phyloP scores from a whole-genome alignment of 2,329 filamentous ascomycete genomes.

The Fusarium sp. region DNA sequence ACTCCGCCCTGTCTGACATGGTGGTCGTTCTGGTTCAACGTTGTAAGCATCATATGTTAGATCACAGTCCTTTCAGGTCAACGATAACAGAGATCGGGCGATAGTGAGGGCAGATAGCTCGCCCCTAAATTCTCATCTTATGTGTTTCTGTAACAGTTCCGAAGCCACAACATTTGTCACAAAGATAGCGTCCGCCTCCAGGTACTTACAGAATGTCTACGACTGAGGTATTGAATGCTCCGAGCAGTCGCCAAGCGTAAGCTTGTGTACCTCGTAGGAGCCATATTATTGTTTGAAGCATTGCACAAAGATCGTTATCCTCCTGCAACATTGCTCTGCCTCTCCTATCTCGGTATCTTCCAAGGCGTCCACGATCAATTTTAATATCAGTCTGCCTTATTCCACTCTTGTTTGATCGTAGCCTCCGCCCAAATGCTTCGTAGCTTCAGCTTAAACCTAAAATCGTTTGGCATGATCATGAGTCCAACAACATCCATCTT shows the following conservation, averaged over 20 bases:
- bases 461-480: conserved; percentile 10
- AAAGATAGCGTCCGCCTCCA: background rate
- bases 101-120: background rate
- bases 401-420: background rate
- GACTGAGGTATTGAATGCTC: background rate
- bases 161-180: background rate
- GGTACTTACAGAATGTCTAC: background rate
- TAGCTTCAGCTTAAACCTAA: conserved; percentile 4
- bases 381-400: background rate
- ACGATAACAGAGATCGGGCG: background rate
- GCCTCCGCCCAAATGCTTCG: background rate
- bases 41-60: background rate
- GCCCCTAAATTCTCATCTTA: background rate
- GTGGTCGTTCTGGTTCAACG: background rate
- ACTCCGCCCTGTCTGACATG: background rate
- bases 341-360: background rate
- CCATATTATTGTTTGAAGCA: background rate
- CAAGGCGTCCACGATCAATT: background rate
- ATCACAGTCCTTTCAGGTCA: background rate
- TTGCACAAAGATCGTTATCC: background rate
- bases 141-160: background rate
- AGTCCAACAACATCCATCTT: conserved; percentile 11
- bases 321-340: background rate
- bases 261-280: background rate
- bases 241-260: background rate